phyloP scores from a whole-genome alignment of 768 basidiomycete genomes.

The Amanita rubescens region DNA sequence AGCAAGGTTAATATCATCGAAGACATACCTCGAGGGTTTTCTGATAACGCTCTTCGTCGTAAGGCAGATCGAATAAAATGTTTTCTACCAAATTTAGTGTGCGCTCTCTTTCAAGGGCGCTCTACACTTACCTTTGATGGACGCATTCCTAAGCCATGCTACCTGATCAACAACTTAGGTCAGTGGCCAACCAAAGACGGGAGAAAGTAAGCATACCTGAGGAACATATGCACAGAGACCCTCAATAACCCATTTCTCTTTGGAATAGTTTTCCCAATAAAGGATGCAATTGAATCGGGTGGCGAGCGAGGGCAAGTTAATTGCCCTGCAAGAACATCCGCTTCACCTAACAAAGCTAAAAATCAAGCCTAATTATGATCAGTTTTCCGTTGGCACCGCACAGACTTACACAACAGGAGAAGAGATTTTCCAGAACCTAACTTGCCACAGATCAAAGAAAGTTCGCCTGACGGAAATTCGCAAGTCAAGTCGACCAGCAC shows the following conservation, averaged over 20 bases:
- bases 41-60: conserved; percentile 62
- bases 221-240: conserved; percentile 87
- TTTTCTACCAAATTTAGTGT: conserved; percentile 29
- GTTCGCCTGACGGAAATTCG: conserved; percentile 69
- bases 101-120: neutral
- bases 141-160: conserved; percentile 71
- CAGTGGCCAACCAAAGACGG: conserved; percentile 28
- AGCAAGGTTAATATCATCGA: neutral
- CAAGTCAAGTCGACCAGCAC: conserved; percentile 71
- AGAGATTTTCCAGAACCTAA: conserved; percentile 87
- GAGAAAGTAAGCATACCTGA: conserved; percentile 36
- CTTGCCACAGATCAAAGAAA: conserved; percentile 84
- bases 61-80: conserved; percentile 70
- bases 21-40: conserved; percentile 61
- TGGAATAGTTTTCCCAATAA: conserved; percentile 32
- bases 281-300: conserved; percentile 66
- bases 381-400: neutral
- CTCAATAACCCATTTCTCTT: conserved; percentile 68
- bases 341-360: conserved; percentile 77
- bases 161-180: conserved; percentile 19
- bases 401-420: conserved; percentile 40
- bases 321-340: conserved; percentile 78
- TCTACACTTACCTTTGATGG: conserved; percentile 36
- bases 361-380: neutral
- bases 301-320: conserved; percentile 74